Evolutionary conservation across 2,329 filamentous ascomycete genomes (phyloP), one percentile per base, ranked within the genome.

Genomic region (Fusarium zealandicum): DNA sequence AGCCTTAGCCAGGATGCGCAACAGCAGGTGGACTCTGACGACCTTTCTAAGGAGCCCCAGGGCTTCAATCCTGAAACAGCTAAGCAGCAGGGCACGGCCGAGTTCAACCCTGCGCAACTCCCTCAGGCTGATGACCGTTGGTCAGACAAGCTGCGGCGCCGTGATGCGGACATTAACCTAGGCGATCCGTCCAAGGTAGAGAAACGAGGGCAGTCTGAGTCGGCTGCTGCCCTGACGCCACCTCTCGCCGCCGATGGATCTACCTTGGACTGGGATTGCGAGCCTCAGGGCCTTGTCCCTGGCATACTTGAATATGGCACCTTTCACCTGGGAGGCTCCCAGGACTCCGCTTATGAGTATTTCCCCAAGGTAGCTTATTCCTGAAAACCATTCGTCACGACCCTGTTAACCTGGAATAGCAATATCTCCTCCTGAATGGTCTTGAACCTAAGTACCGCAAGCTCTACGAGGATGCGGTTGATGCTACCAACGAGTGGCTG

Each of bases 371-470:
- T 79, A 69, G 50, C 65, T 50, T 8, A 4, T 17, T 22, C 6
- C 6, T 6, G 6, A 3, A 20, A 13, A n/a, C 8, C 20, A 7
- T 20, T 10, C 27, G 47, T 6, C 6, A 39, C 18, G 6, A 28
- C n/a, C 12, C 14, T 47, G 12, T 68, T 72, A 50, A 73, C 44
- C 9, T 10, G 31, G 86, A 2, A 69, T 78, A 93, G 76, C 67
- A 77, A 68, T 89, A 88, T 68, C 75, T 95, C 11, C 81, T 96
- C 5, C 82, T 96, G 2, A 90, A 90, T 51, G 92, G 92, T 1
- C 79, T 86, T 2, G 84, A 88, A 58, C 75, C 81, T 25, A 90
- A 92, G 69, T 96, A 96, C 72, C 79, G 81, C 56, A 82, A 81
- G 16, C 82, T 96, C 74, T 92, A 96, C 69, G 80, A 88, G 52